Base-by-base conservation (phyloP, 192 early-diverging fungal genomes). In the Coemansia erecta region DNA sequence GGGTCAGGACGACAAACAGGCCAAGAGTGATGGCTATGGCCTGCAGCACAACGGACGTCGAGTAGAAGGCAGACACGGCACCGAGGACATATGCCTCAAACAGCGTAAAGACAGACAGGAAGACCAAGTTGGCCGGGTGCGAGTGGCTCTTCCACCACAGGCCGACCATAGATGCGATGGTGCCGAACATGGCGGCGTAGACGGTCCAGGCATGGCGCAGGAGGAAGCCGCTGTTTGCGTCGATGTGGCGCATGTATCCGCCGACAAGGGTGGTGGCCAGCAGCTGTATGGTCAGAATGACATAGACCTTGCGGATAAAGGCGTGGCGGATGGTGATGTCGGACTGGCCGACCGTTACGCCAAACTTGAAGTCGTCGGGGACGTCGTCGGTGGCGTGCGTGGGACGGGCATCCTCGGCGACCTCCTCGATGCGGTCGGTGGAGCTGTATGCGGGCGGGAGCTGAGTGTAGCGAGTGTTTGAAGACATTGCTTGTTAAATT, bases 241-340 rank as follows among this genome's bases (percentile, higher is more conserved):
- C 60, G 41, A 83, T 80, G 54, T 83, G 81, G 66, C 89, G 84
- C 56, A 88, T 78, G 28, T 85, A 55, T 8, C 68, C 77, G 12
- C 82, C 82, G 42, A 86, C 70, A 14, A 76, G 61, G 23, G 83
- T 79, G 6, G 87, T 86, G 12, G 73, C 68, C 7, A 84, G 66
- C 14, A 91, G 56, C 71, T 91, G 89, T 10, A 73, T 73, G 8
- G 82, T 76, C 4, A 91, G 77, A 35, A 91, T 88, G 19, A 84
- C 83, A 63, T 88, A 88, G 0, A 88, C 87, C 74, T 88, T 88
- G 70, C 87, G 83, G 26, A 88, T 66, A 73, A 88, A 88, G 40
- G 82, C 85, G 73, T 73, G 68, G 45, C 82, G 75, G 61, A 84
- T 80, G 50, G 51, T 63, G 8, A 71, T 50, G 63, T 77, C 76